These are phyloP conservation scores for Globisporangium mamillatum DNA, from an alignment of 352 stramenopile genomes.

Conservation along the genomic window DNA sequence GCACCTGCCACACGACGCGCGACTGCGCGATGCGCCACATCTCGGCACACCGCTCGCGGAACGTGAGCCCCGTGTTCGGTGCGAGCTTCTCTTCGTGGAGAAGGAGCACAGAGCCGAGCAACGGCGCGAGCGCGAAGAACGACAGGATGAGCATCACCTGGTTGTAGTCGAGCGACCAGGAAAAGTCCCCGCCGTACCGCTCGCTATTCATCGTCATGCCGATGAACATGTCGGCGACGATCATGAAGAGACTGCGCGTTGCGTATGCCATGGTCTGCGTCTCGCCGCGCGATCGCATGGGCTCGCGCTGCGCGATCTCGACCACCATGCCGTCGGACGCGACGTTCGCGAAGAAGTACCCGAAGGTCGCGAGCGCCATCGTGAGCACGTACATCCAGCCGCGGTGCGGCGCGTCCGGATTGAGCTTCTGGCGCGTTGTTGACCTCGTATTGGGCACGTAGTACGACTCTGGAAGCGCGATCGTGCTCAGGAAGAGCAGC, in stretches of 20 bases:
- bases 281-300: conserved; percentile 44
- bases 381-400: conserved; percentile 64
- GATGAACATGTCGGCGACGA: conserved; percentile 52
- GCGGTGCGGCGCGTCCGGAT: conserved; percentile 20
- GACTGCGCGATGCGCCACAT: conserved; percentile 66
- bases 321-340: conserved; percentile 81
- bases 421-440: conserved; percentile 31
- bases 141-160: conserved; percentile 38
- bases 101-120: conserved; percentile 49
- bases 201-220: conserved; percentile 41
- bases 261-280: conserved; percentile 56
- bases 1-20: conserved; percentile 70
- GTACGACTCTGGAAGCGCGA: conserved; percentile 33
- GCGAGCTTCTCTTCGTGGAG: conserved; percentile 48
- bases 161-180: conserved; percentile 43
- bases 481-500: conserved; percentile 27
- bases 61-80: conserved; percentile 15
- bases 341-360: conserved; percentile 86
- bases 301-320: conserved; percentile 64
- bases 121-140: conserved; percentile 31
- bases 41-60: conserved; percentile 33
- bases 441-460: conserved; percentile 31
- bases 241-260: conserved; percentile 40
- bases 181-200: conserved; percentile 38
- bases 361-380: conserved; percentile 78